These are phyloP conservation scores for Pachysandra terminalis DNA, from an alignment of 164 flowering plant species.

Conservation along the genomic window DNA sequence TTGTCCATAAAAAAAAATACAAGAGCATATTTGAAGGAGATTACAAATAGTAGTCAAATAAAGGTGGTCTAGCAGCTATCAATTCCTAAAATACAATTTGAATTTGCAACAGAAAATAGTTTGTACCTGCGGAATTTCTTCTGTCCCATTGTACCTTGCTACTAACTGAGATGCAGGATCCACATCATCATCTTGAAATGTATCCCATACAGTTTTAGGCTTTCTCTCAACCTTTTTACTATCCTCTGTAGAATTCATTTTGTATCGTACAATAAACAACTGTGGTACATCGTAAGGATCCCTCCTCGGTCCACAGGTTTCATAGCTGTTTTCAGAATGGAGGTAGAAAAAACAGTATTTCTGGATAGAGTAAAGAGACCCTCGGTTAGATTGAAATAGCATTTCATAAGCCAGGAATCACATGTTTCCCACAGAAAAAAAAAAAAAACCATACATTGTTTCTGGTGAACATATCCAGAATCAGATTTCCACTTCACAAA, in stretches of 20 bases:
- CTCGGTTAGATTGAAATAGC: background rate
- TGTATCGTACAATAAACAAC: constrained; percentile 76
- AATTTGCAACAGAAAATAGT: background rate
- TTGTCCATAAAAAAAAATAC: too few species aligned
- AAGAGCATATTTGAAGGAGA: background rate
- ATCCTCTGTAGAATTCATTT: constrained; percentile 54
- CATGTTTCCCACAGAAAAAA: background rate
- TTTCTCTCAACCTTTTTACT: constrained; percentile 34
- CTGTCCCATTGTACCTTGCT: constrained; percentile 77
- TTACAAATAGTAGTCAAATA: background rate
- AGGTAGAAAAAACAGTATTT: constrained; percentile 73
- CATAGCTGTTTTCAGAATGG: constrained; percentile 59
- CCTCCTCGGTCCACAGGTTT: constrained; percentile 84
- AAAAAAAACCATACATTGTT: background rate
- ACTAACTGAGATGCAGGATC: constrained; percentile 88
- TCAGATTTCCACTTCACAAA: background rate
- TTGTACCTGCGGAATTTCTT: constrained; percentile 57
- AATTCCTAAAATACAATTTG: background rate
- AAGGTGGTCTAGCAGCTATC: background rate
- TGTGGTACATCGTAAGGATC: constrained; percentile 59
- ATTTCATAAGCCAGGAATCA: background rate
- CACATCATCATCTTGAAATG: constrained; percentile 35
- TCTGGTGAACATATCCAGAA: background rate
- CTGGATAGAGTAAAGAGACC: constrained; percentile 34
- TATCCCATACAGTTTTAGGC: constrained; percentile 37